Percentiles rank a stretch among this genome's conserved stretches.
These are phyloP conservation scores for Chaetomium cochliodes DNA, from an alignment of 495 filamentous ascomycete species.

Conservation along the genomic window DNA sequence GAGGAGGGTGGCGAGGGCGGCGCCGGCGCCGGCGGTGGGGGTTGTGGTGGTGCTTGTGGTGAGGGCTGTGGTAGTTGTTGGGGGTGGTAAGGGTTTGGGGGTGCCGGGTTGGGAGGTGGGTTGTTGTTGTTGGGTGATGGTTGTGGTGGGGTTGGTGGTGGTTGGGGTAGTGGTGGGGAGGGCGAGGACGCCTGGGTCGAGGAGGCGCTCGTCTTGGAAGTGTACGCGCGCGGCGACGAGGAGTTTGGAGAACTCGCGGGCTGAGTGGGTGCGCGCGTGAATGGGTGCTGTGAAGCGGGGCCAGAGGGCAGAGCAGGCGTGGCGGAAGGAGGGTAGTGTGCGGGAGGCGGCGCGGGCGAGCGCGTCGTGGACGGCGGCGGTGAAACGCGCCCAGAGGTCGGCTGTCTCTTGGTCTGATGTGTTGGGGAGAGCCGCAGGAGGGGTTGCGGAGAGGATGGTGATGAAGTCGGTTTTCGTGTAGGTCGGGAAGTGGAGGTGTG, in stretches of 20 bases:
- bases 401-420: conserved; percentile 43
- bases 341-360: conserved; percentile 63
- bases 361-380: conserved; percentile 70
- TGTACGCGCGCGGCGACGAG: conserved; percentile 69
- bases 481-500: conserved; percentile 79
- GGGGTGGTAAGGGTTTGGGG: neutral
- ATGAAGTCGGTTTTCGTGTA: conserved; percentile 81
- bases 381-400: conserved; percentile 80
- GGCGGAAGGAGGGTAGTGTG: conserved; percentile 60
- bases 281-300: conserved; percentile 66
- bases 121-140: conserved; percentile 23
- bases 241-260: conserved; percentile 79
- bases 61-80: too few species aligned
- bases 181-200: conserved; percentile 68
- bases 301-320: conserved; percentile 63
- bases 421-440: conserved; percentile 40
- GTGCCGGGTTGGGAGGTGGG: neutral
- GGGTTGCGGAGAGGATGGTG: conserved; percentile 58
- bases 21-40: conserved; percentile 11
- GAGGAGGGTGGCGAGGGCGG: conserved; percentile 51
- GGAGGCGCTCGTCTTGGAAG: conserved; percentile 71
- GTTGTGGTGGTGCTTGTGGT: too few species aligned
- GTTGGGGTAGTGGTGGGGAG: conserved; percentile 21
- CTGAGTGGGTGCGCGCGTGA: conserved; percentile 58
- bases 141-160: conserved; percentile 23